Evolutionary conservation across 2,329 filamentous ascomycete species (phyloP), one percentile per base, ranked within the genome.

Genomic region (Cytospora paraplurivora): DNA sequence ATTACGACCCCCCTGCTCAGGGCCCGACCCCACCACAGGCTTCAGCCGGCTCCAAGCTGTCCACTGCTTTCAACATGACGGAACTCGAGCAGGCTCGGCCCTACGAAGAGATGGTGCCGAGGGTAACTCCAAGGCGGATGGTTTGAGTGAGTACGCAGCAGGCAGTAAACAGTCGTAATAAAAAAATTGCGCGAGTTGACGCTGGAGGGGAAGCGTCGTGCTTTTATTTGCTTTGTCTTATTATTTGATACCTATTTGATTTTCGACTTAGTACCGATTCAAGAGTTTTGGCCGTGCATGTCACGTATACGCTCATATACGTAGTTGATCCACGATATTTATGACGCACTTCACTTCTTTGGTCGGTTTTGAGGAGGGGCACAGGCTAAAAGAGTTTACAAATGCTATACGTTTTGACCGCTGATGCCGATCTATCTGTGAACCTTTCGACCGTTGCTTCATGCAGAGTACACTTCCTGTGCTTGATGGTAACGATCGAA

Each of bases 51-150:
- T 67, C 62, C 8, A 57, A 56, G 21, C 47, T 59, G 41, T 63
- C 61, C 27, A 50, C 61, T n/a, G 58, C 51, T n/a, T 64, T 53
- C 4, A 56, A 57, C 12, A 72, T 75, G 54, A 71, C 73, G 17
- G 81, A 82, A 54, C 75, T 85, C 51, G 82, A 86, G 67, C 75
- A 80, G 65, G 78, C 82, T 4, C 78, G 81, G 64, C 78, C 82
- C 50, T 86, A 86, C 67, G 84, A 86, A 71, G 84, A 86, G 67
- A 83, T 85, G 82, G 69, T 82, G 27, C 82, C 82, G 34, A 76
- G 82, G 52, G 76, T 79, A 64, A 77, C 80, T 54, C 84, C 84
- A 12, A 75, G 77, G 62, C 69, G 71, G 19, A 75, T 76, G 72
- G 72, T 76, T 7, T 72, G 7, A 72, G 47, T 27, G 27, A 27